phyloP scores from a whole-genome alignment of 768 basidiomycete genomes.

The Mrakia blollopis region DNA sequence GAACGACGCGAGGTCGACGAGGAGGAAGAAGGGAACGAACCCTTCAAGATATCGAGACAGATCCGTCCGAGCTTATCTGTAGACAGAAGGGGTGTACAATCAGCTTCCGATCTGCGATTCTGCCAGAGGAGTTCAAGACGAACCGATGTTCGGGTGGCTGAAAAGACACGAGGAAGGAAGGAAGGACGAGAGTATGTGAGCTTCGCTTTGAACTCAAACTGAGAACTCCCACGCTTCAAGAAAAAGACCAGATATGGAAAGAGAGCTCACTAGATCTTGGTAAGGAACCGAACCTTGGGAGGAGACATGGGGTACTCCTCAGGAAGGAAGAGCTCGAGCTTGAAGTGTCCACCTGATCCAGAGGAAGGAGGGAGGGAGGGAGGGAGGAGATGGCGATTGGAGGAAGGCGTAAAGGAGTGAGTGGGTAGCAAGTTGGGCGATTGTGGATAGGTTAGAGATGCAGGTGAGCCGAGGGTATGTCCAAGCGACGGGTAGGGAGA shows the following conservation, averaged over 20 bases:
- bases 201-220: slow-evolving; percentile 57
- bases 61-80: slow-evolving; percentile 97
- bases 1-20: neutral
- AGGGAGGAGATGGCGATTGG: neutral
- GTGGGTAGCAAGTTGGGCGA: neutral
- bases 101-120: neutral
- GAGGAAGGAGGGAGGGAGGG: neutral
- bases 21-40: slow-evolving; percentile 46
- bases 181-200: slow-evolving; percentile 3
- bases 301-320: slow-evolving; percentile 99
- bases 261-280: slow-evolving; percentile 52
- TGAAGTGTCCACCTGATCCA: slow-evolving; percentile 77
- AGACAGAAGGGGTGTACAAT: neutral
- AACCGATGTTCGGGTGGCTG: slow-evolving; percentile 93
- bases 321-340: slow-evolving; percentile 93
- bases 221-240: slow-evolving; percentile 2
- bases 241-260: neutral
- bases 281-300: slow-evolving; percentile 94
- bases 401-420: neutral
- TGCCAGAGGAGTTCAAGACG: slow-evolving; percentile 40
- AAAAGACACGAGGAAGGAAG: neutral
- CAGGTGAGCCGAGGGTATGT: neutral
- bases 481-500: too few relatives aligned
- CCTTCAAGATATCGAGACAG: slow-evolving; percentile 96
- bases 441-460: neutral